A percentile compares a stretch with the other conserved stretches of the same genome.
phyloP scores from a whole-genome alignment of 2,329 filamentous ascomycete species.

The Trichoderma sp. region DNA sequence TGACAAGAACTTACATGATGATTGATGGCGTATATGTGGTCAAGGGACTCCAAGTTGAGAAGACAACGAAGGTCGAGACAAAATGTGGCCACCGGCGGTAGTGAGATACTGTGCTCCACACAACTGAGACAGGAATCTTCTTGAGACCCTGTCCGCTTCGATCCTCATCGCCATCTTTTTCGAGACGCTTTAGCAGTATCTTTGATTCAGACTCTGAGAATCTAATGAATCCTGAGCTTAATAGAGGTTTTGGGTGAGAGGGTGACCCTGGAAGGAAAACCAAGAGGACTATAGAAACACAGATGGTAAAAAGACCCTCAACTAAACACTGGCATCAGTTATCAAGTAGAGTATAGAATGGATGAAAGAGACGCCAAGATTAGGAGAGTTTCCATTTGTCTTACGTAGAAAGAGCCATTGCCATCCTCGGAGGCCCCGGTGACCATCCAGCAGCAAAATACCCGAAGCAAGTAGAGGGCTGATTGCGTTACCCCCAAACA shows the following conservation, averaged over 20 bases:
- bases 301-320: slow-evolving; percentile 45
- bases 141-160: slow-evolving; percentile 25
- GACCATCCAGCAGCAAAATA: slow-evolving; percentile 50
- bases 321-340: slow-evolving; percentile 31
- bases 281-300: slow-evolving; percentile 39
- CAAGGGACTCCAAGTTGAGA: slow-evolving; percentile 52
- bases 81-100: slow-evolving; percentile 49
- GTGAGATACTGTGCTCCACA: slow-evolving; percentile 45
- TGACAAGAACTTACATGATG: slow-evolving; percentile 33
- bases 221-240: slow-evolving; percentile 17
- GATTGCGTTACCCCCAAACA: slow-evolving; percentile 46
- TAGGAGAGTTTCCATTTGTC: neutral
- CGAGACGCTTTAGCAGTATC: neutral
- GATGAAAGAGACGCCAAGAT: neutral
- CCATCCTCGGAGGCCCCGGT: slow-evolving; percentile 49
- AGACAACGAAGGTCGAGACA: slow-evolving; percentile 49
- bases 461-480: slow-evolving; percentile 43
- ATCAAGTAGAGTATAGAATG: neutral
- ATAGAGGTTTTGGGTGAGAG: slow-evolving; percentile 39
- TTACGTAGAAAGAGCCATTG: slow-evolving; percentile 50
- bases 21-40: slow-evolving; percentile 52
- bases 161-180: neutral
- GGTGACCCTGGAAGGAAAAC: slow-evolving; percentile 45
- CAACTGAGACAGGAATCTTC: slow-evolving; percentile 38
- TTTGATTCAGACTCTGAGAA: neutral